Percentiles rank a stretch among this genome's conserved stretches.
These are phyloP conservation scores for Colletotrichum neosansevieriae DNA, from an alignment of 2,329 filamentous ascomycete genomes.

Conservation along the genomic window DNA sequence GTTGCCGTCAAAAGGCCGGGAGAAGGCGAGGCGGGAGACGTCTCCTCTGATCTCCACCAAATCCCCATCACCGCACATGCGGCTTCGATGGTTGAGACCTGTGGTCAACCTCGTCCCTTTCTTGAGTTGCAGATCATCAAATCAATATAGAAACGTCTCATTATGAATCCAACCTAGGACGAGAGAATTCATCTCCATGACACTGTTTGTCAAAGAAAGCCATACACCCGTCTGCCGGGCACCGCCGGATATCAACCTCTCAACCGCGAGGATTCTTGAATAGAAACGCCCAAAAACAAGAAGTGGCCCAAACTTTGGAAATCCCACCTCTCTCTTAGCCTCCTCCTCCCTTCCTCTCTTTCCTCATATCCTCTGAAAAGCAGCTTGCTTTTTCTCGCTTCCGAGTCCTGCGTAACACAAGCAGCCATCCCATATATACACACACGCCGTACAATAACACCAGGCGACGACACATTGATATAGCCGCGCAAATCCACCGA, in stretches of 20 bases:
- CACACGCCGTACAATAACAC: background rate
- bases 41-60: too few relatives aligned
- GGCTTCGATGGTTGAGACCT: too few relatives aligned
- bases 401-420: background rate
- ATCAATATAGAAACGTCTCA: too few relatives aligned
- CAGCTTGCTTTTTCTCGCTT: background rate
- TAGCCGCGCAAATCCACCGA: too few relatives aligned
- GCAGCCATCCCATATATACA: conserved; percentile 13
- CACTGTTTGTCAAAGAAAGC: conserved; percentile 18
- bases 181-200: background rate
- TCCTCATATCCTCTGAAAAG: too few relatives aligned
- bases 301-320: background rate
- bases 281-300: conserved; percentile 9
- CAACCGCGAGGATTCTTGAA: background rate
- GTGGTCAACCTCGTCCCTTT: too few relatives aligned
- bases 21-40: too few relatives aligned
- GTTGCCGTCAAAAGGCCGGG: too few relatives aligned
- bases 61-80: too few relatives aligned
- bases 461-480: background rate
- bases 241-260: conserved; percentile 27
- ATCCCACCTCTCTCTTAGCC: background rate
- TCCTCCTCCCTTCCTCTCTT: background rate
- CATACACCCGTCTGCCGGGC: background rate
- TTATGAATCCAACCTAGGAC: background rate
- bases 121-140: too few relatives aligned